Evolutionary conservation across 805 yeast genomes (phyloP), one percentile per base, ranked within the genome.

Genomic region (Kazachstania psychrophila): DNA sequence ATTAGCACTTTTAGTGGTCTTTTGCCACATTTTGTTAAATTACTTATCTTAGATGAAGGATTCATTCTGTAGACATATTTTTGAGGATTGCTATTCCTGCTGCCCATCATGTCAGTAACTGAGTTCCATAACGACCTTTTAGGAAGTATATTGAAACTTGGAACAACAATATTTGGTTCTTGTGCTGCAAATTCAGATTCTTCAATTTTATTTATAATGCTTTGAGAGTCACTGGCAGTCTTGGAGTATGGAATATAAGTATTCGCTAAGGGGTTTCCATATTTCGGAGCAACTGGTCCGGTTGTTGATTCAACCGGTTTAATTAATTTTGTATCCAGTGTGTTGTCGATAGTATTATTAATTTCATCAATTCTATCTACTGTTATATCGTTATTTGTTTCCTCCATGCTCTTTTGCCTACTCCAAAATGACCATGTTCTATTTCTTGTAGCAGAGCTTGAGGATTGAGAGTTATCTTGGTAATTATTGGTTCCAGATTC

Each of bases 1-100:
- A 92, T 80, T 22, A 89, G 69, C 0, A 83, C 83, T 44, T 77
- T 75, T 39, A 73, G 72, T 25, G 74, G 65, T 33, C 42, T 44
- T 13, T 37, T 40, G 5, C 41, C 46, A 10, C 46, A 46, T 16
- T 48, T 35, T 2, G 56, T 44, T 17, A 58, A 20, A 8, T 39
- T 36, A 14, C 38, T 31, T 6, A 56, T 38, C 23, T 42, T 50
- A 4, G 41, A 40, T 1, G 35, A 31, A 1, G 61, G 46, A 31
- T 42, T 38, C 15, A 41, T 33, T 23, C 45, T 37, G 24, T 41
- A 42, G 4, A 53, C 25, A 12, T 43, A 39, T 35, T 37, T 43
- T 26, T 45, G 46, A 25, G 44, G 39, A 15, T 40, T 39, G 31
- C 43, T 42, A 28, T 38, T 39, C 16, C 34, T 18, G 14, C 36